Percentiles rank a stretch among this genome's conserved stretches.
Conservation (phyloP, 306 rosid species). For the Astragalus membranaceus region DNA sequence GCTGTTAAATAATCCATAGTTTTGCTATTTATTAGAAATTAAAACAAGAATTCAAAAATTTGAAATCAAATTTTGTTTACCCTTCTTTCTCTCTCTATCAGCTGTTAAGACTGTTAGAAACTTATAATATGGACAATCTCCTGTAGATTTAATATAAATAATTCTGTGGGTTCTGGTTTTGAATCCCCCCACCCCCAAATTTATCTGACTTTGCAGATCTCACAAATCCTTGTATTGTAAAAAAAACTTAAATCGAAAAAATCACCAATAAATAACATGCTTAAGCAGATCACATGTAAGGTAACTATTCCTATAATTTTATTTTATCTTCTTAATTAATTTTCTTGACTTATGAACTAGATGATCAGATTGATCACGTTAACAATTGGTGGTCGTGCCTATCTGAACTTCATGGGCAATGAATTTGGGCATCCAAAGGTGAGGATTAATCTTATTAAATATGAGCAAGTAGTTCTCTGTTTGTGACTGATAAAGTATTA, state of each 20-base stretch:
- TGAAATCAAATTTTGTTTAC: not conserved
- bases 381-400: slow-evolving; percentile 71
- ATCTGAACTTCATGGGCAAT: slow-evolving; percentile 96
- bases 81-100: not conserved
- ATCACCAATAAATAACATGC: not conserved
- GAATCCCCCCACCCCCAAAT: not conserved
- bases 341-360: slow-evolving; percentile 36
- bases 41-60: not conserved
- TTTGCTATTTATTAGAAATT: slow-evolving; percentile 1
- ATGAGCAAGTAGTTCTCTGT: not conserved
- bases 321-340: not conserved
- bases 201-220: not conserved
- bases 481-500: slow-evolving; percentile 18
- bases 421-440: slow-evolving; percentile 98
- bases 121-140: not conserved
- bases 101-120: too few relatives aligned
- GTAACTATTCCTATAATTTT: not conserved
- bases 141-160: not conserved
- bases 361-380: slow-evolving; percentile 82
- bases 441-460: slow-evolving; percentile 15
- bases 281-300: not conserved
- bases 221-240: not conserved
- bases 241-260: not conserved
- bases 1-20: slow-evolving; percentile 12
- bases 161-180: not conserved